Base-by-base conservation (phyloP, 345 rosid species). In the Moricandia arvensis region DNA sequence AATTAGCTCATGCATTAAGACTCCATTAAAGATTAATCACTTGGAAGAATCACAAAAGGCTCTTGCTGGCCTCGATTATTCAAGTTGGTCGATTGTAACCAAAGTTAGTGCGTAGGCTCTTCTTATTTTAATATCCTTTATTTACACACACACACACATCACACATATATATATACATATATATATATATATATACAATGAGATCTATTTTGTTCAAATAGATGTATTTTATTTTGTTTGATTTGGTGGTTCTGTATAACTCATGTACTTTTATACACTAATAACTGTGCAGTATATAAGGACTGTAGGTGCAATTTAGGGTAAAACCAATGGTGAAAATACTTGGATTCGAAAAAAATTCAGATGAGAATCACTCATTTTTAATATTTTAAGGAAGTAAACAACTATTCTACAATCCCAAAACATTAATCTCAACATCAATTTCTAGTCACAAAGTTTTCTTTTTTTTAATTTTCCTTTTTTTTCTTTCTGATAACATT, bases 1-100 rank as follows among this genome's bases (percentile, higher is more conserved):
- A 79, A 79, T 79, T 73, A 73, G 81, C 78, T 79, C 74, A 68
- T 79, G 78, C 66, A 79, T 68, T 79, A 79, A 73, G 74, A 79
- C 78, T 68, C 62, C 76, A 77, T 77, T 70, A 77, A 49, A 53
- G 58, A 62, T 76, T 47, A 68, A 73, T 79, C 66, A 53, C 66
- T 79, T 79, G 81, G 69, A 71, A 78, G 73, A 72, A 72, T 76
- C 76, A 72, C 33, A 67, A 49, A 72, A 67, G 35, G 69, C 73
- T 67, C 64, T 62, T 62, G 27, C 69, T 73, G 80, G 74, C 75
- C 66, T 79, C 74, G 58, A 79, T 68, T 79, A 73, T 73, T 79
- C 74, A 54, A 68, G 60, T 66, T 67, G 77, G 51, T 78, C 81
- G 67, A 67, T 61, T 68, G 65, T 78, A 73, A 61, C 73, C 76